Conservation (phyloP, 805 yeast species). For the Saccharomyces kudriavzevii region DNA sequence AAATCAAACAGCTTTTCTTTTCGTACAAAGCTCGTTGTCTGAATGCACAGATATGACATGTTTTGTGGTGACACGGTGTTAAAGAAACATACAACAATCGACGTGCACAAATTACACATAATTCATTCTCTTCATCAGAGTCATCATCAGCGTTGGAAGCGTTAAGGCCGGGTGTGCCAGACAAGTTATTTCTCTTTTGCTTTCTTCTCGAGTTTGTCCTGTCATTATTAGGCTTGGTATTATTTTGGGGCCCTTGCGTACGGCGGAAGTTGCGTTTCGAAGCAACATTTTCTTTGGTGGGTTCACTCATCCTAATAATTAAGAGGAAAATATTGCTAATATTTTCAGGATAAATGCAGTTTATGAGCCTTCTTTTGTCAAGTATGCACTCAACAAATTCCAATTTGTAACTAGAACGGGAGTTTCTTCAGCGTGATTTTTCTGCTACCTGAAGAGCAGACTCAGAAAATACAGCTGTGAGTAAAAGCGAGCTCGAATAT, state of each 20-base stretch:
- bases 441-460: neutral
- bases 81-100: constrained; percentile 53
- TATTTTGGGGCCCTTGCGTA: constrained; percentile 17
- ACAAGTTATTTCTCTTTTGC: neutral
- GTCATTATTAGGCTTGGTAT: neutral
- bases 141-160: constrained; percentile 16
- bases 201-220: constrained; percentile 3
- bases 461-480: neutral
- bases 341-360: neutral
- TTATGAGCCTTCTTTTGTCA: neutral
- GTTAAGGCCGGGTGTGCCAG: neutral
- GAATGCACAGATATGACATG: constrained; percentile 77
- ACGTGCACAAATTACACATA: constrained; percentile 83
- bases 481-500: neutral
- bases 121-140: constrained; percentile 34
- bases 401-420: neutral
- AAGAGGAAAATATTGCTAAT: neutral
- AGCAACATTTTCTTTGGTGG: neutral
- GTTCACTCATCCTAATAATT: neutral
- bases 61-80: constrained; percentile 75
- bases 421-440: neutral
- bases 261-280: constrained; percentile 11
- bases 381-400: neutral
- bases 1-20: constrained; percentile 69
- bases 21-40: constrained; percentile 75